phyloP scores from a whole-genome alignment of 108 stramenopile genomes.

The Cyclotella baltica region DNA sequence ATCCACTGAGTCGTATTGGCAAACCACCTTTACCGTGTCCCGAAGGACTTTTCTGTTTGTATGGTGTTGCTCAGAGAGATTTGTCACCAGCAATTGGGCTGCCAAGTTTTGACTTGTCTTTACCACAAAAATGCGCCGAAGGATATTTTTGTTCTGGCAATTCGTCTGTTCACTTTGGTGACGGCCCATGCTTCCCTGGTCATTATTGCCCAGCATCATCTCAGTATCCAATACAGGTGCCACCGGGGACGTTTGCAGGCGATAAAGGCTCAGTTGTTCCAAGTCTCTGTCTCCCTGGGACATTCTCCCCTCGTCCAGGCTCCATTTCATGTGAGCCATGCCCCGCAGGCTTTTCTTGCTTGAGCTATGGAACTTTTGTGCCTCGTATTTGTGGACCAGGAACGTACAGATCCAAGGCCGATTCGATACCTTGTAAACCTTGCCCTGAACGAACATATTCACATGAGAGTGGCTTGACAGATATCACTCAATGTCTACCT shows the following conservation, averaged over 20 bases:
- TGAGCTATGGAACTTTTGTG: conserved; percentile 83
- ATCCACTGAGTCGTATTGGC: conserved; percentile 55
- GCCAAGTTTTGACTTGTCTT: conserved; percentile 52
- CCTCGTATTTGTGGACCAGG: conserved; percentile 84
- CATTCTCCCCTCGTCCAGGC: conserved; percentile 78
- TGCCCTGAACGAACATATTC: conserved; percentile 85
- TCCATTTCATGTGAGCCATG: conserved; percentile 67
- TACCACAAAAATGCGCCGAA: conserved; percentile 83
- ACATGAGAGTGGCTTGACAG: conserved; percentile 69
- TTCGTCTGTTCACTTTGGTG: conserved; percentile 66
- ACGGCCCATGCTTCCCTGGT: conserved; percentile 76
- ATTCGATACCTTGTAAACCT: conserved; percentile 78
- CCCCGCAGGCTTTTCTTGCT: conserved; percentile 82
- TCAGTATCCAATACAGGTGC: conserved; percentile 64
- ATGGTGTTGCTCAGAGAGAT: conserved; percentile 79
- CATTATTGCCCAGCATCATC: conserved; percentile 82
- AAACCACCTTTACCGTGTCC: conserved; percentile 67
- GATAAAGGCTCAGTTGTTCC: conserved; percentile 74
- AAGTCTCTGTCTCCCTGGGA: conserved; percentile 88
- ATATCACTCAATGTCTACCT: conserved; percentile 85
- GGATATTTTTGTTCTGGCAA: conserved; percentile 79
- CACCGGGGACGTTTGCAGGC: conserved; percentile 74
- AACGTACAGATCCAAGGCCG: conserved; percentile 77
- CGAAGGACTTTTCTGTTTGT: conserved; percentile 80
- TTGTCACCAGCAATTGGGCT: conserved; percentile 63